phyloP scores from a whole-genome alignment of 2,329 filamentous ascomycete species.

The Aspergillus fischeri region DNA sequence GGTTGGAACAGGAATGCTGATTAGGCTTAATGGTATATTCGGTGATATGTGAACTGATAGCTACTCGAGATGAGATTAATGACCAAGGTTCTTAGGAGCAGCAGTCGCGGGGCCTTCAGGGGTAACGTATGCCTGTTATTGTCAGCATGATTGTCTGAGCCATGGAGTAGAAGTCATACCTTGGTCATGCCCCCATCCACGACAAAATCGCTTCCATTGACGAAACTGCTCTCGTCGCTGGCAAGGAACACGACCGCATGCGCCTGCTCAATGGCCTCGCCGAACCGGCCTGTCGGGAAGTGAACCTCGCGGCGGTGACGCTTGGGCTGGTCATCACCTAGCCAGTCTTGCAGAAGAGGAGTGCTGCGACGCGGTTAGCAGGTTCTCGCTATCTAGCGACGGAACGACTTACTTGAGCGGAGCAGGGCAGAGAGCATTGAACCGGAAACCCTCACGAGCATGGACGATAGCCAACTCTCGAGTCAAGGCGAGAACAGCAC shows the following conservation, averaged over 20 bases:
- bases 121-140: conserved; percentile 63
- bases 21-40: neutral
- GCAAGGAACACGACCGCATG: conserved; percentile 84
- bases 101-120: conserved; percentile 54
- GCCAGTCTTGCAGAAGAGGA: conserved; percentile 86
- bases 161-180: conserved; percentile 29
- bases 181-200: conserved; percentile 95
- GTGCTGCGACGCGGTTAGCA: conserved; percentile 50
- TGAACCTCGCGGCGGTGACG: conserved; percentile 79
- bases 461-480: conserved; percentile 89
- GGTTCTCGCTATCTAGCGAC: neutral
- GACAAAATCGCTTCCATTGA: conserved; percentile 87
- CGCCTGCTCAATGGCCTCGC: conserved; percentile 90
- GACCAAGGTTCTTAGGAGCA: conserved; percentile 49
- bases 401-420: conserved; percentile 64
- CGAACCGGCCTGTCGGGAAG: conserved; percentile 83
- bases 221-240: conserved; percentile 82
- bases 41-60: neutral
- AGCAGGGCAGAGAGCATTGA: conserved; percentile 87
- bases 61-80: conserved; percentile 4
- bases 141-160: conserved; percentile 1
- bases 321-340: conserved; percentile 81
- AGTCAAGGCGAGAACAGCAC: conserved; percentile 84
- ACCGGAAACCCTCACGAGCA: conserved; percentile 81
- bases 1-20: neutral